Evolutionary conservation across 495 filamentous ascomycete genomes (phyloP).

Genomic region (Hypomontagnella submonticulosa): DNA sequence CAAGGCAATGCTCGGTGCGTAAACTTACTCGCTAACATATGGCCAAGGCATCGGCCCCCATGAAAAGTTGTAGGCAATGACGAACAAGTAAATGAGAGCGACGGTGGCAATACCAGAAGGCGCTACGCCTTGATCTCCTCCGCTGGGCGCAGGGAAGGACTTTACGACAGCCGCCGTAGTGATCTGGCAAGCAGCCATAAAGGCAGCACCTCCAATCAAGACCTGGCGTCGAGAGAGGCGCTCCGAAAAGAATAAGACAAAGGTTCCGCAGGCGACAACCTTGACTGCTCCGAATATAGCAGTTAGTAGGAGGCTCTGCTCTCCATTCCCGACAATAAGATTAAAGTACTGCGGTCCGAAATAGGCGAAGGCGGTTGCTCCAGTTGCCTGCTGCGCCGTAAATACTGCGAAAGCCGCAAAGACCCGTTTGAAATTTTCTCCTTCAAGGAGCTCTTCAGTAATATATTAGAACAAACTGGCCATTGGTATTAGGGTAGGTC

Average conservation of each 20-base stretch:
- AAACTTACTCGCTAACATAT: constrained; percentile 56
- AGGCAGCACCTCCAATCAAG: constrained; percentile 52
- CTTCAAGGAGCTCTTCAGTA: constrained; percentile 48
- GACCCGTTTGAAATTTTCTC: constrained; percentile 51
- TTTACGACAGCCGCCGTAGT: constrained; percentile 49
- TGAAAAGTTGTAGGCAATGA: constrained; percentile 60
- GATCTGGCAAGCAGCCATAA: constrained; percentile 54
- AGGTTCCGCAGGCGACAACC: constrained; percentile 56
- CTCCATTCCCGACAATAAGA: constrained; percentile 54
- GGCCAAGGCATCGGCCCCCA: constrained; percentile 64
- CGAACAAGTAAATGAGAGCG: constrained; percentile 63
- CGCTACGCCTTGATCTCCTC: constrained; percentile 47
- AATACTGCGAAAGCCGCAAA: constrained; percentile 61
- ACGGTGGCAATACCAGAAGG: constrained; percentile 58
- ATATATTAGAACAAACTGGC: constrained; percentile 2
- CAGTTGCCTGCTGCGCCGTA: constrained; percentile 59
- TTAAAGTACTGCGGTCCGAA: constrained; percentile 62
- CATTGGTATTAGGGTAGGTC: neutral
- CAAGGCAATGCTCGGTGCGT: neutral
- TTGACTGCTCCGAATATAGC: constrained; percentile 65
- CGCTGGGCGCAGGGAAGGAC: constrained; percentile 51
- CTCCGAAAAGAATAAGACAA: constrained; percentile 54
- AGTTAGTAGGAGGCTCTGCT: constrained; percentile 58
- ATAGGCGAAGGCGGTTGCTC: constrained; percentile 50
- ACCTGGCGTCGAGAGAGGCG: constrained; percentile 53